Conservation (phyloP, 345 rosid species). For the Tarenaya hassleriana region DNA sequence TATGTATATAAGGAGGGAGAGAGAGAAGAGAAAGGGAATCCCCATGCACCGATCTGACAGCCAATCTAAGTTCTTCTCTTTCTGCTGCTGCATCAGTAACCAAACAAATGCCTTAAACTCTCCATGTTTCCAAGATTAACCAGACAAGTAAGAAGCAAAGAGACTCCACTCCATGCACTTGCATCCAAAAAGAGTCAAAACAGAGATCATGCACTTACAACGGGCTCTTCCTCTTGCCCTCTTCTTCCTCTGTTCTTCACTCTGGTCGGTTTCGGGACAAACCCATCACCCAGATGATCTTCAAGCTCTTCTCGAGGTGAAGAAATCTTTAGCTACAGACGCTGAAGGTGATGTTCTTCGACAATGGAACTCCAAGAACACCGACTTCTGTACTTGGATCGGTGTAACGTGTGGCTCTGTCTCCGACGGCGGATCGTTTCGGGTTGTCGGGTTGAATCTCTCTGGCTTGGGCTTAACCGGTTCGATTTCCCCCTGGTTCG, state of each 20-base stretch:
- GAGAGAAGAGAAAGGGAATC: conserved; percentile 1
- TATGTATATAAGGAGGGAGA: too few relatives aligned
- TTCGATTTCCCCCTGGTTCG: conserved; percentile 55
- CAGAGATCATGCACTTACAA: conserved; percentile 11
- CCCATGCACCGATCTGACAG: conserved; percentile 22
- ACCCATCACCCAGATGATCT: conserved; percentile 26
- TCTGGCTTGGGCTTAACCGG: conserved; percentile 61
- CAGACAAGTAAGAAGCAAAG: not conserved
- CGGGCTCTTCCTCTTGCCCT: conserved; percentile 13
- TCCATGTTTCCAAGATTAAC: not conserved
- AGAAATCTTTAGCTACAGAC: conserved; percentile 38
- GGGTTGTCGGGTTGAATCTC: conserved; percentile 52
- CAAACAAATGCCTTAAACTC: conserved; percentile 11
- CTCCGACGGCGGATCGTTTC: conserved; percentile 29
- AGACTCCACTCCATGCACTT: not conserved
- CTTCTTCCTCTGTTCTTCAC: conserved; percentile 26
- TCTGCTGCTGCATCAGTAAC: conserved; percentile 7
- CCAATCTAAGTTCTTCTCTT: conserved; percentile 16
- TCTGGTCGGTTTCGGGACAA: conserved; percentile 24
- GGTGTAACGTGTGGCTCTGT: conserved; percentile 54
- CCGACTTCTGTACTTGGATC: conserved; percentile 57
- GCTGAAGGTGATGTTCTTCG: conserved; percentile 32
- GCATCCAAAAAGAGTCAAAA: not conserved
- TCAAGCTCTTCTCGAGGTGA: conserved; percentile 48
- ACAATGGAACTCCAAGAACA: conserved; percentile 51